These are phyloP conservation scores for Malassezia nana DNA, from an alignment of 1,284 basidiomycete species.

Conservation along the genomic window DNA sequence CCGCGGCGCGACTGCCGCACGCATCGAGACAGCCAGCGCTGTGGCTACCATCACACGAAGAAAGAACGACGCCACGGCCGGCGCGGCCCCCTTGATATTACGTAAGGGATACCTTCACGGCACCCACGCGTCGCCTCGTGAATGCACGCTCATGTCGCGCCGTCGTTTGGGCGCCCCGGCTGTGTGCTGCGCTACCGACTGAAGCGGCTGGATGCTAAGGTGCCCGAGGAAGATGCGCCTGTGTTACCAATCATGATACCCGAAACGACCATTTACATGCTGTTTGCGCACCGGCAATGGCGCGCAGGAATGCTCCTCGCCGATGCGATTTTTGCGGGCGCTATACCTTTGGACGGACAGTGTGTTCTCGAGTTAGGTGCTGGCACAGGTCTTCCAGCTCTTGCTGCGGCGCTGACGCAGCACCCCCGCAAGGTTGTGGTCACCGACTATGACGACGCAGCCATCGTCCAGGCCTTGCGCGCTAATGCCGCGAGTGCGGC, in stretches of 20 bases:
- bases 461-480: constrained; percentile 33
- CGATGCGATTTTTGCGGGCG: constrained; percentile 30
- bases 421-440: constrained; percentile 23
- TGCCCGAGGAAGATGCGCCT: background rate
- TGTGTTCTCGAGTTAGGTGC: constrained; percentile 39
- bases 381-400: constrained; percentile 35
- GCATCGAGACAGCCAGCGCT: constrained; percentile 1
- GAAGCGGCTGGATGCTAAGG: background rate
- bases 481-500: constrained; percentile 24
- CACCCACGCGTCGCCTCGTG: background rate
- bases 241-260: constrained; percentile 31
- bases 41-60: background rate
- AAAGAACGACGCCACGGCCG: background rate
- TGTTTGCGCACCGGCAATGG: constrained; percentile 47
- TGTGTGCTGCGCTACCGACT: constrained; percentile 3
- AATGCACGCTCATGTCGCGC: background rate
- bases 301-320: constrained; percentile 43
- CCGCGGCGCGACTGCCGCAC: background rate
- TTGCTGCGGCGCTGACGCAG: constrained; percentile 25
- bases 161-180: constrained; percentile 18
- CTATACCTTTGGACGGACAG: constrained; percentile 17
- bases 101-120: background rate
- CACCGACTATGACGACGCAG: constrained; percentile 41
- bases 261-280: constrained; percentile 36
- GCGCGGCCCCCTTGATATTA: background rate